These are phyloP conservation scores for Tricholoma terreum DNA, from an alignment of 768 basidiomycete species.

Conservation along the genomic window DNA sequence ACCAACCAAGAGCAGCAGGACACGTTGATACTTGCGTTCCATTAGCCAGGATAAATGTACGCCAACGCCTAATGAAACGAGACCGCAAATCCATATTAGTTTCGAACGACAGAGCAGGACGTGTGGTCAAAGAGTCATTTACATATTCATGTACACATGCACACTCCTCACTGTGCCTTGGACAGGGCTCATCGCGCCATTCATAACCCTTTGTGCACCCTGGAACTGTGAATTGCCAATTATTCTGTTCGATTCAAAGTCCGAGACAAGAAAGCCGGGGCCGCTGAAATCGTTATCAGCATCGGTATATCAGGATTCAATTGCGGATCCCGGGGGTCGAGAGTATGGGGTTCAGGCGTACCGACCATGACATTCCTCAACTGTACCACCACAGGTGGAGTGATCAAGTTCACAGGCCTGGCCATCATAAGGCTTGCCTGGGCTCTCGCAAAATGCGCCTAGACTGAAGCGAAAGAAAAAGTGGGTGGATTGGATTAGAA, in stretches of 20 bases:
- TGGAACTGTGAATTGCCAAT: slow-evolving; percentile 70
- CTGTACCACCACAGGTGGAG: slow-evolving; percentile 72
- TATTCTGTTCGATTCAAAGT: slow-evolving; percentile 72
- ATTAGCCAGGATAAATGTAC: slow-evolving; percentile 61
- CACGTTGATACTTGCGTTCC: slow-evolving; percentile 70
- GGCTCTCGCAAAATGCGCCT: slow-evolving; percentile 77
- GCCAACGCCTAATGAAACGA: slow-evolving; percentile 48
- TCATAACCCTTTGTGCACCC: slow-evolving; percentile 66
- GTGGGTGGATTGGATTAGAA: slow-evolving; percentile 1
- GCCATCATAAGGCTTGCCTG: slow-evolving; percentile 66
- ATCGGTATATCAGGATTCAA: too few relatives aligned
- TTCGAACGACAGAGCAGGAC: not conserved
- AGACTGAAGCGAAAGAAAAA: slow-evolving; percentile 31
- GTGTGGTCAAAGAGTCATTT: slow-evolving; percentile 16
- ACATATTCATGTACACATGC: slow-evolving; percentile 74
- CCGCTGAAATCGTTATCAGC: slow-evolving; percentile 41
- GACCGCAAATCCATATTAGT: slow-evolving; percentile 3
- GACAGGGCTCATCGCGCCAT: slow-evolving; percentile 42
- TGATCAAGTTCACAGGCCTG: slow-evolving; percentile 64
- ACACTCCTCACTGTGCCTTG: slow-evolving; percentile 63
- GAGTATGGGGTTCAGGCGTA: slow-evolving; percentile 15
- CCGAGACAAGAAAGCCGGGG: slow-evolving; percentile 71
- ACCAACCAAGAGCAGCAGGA: slow-evolving; percentile 72
- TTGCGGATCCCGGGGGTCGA: too few relatives aligned
- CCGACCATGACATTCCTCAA: slow-evolving; percentile 71